These are phyloP conservation scores for Botrytis fragariae DNA, from an alignment of 2,329 filamentous ascomycete genomes.

Conservation along the genomic window DNA sequence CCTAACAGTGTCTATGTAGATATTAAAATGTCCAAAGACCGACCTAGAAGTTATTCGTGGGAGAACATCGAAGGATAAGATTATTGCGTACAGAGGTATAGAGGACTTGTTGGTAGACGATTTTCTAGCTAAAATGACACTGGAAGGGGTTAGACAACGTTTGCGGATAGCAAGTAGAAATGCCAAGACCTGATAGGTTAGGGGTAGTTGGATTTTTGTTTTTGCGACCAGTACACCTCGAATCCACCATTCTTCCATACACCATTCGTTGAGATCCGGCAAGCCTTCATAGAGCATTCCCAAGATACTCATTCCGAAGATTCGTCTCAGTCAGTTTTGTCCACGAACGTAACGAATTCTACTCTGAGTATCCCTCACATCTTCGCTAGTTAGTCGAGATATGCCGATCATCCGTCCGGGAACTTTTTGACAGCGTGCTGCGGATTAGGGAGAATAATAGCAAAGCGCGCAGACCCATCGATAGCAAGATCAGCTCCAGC, in stretches of 20 bases:
- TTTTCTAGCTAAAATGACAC: constrained; percentile 32
- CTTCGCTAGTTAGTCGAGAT: neutral
- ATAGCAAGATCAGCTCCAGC: neutral
- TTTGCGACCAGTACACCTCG: neutral
- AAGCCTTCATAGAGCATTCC: neutral
- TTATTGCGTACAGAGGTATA: constrained; percentile 42
- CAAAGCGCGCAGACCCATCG: neutral
- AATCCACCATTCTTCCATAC: neutral
- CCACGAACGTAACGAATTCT: neutral
- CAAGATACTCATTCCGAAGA: neutral
- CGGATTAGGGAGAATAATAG: neutral
- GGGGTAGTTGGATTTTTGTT: neutral
- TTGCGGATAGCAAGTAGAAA: constrained; percentile 23
- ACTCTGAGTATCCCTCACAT: neutral
- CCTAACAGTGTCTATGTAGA: constrained; percentile 40
- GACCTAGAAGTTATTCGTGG: constrained; percentile 61
- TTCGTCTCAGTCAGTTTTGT: neutral
- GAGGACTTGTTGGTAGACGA: constrained; percentile 37
- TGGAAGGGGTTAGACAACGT: constrained; percentile 31
- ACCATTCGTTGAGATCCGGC: neutral
- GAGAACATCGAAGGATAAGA: constrained; percentile 64
- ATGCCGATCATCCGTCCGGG: neutral
- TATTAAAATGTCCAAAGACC: constrained; percentile 61
- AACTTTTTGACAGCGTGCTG: neutral
- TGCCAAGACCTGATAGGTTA: constrained; percentile 23